These are phyloP conservation scores for Calonectria hongkongensis DNA, from an alignment of 2,329 filamentous ascomycete genomes.

Conservation along the genomic window DNA sequence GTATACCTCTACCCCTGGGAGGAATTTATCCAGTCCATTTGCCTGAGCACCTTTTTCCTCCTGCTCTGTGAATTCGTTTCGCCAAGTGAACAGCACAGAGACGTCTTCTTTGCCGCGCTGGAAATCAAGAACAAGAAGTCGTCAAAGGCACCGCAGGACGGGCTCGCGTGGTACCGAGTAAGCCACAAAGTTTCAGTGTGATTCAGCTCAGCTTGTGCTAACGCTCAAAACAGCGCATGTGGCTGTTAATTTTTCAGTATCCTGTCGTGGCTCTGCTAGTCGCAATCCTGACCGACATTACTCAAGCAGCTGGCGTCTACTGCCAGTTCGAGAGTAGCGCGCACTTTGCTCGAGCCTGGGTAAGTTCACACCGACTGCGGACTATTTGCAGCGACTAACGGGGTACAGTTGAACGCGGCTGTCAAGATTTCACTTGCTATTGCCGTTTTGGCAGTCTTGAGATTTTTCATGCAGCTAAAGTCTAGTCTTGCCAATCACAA, in stretches of 20 bases:
- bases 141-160: neutral
- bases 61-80: slow-evolving; percentile 48
- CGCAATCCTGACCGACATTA: slow-evolving; percentile 41
- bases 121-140: slow-evolving; percentile 27
- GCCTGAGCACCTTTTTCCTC: slow-evolving; percentile 46
- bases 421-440: slow-evolving; percentile 31
- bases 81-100: slow-evolving; percentile 38
- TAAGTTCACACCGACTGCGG: slow-evolving; percentile 19
- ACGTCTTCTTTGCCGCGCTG: slow-evolving; percentile 46
- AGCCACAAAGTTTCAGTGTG: fast-evolving
- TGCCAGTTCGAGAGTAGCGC: slow-evolving; percentile 37
- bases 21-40: slow-evolving; percentile 42
- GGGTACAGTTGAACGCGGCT: neutral
- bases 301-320: slow-evolving; percentile 41
- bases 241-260: slow-evolving; percentile 49
- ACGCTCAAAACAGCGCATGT: slow-evolving; percentile 40
- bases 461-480: slow-evolving; percentile 46
- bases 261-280: slow-evolving; percentile 40
- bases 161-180: slow-evolving; percentile 46
- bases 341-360: slow-evolving; percentile 42
- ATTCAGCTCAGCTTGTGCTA: neutral
- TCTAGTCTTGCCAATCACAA: slow-evolving; percentile 43
- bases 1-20: slow-evolving; percentile 47
- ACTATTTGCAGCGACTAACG: slow-evolving; percentile 13
- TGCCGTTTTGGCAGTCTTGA: slow-evolving; percentile 41